Evolutionary conservation across 2,329 filamentous ascomycete species (phyloP).

Genomic region (Xylariales sp.): DNA sequence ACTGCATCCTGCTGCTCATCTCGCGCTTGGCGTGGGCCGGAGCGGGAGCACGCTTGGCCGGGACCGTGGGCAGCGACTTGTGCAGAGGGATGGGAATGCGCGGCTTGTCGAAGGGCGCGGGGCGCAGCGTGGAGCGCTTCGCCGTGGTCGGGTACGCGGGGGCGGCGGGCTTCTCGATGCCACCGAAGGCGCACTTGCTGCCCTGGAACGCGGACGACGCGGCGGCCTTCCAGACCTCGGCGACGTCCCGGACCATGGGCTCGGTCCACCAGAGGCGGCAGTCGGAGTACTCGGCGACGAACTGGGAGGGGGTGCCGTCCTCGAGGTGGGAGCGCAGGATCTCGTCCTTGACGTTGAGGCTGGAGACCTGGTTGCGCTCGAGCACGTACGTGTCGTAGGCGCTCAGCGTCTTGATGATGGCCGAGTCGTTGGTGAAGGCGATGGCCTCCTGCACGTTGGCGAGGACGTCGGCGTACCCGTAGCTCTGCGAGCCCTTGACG

Average conservation of each 20-base stretch:
- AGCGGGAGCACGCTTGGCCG: slow-evolving; percentile 22
- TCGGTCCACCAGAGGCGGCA: slow-evolving; percentile 64
- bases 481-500: slow-evolving; percentile 61
- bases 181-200: slow-evolving; percentile 54
- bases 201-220: slow-evolving; percentile 56
- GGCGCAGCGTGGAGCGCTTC: slow-evolving; percentile 32
- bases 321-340: slow-evolving; percentile 52
- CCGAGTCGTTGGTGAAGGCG: slow-evolving; percentile 45
- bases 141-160: slow-evolving; percentile 20
- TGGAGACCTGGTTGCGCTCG: slow-evolving; percentile 50
- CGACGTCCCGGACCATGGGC: slow-evolving; percentile 60
- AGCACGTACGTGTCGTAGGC: slow-evolving; percentile 51
- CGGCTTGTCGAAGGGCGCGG: slow-evolving; percentile 40
- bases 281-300: slow-evolving; percentile 59
- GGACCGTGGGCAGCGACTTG: slow-evolving; percentile 4
- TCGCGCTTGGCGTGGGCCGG: slow-evolving; percentile 25
- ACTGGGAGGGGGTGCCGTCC: slow-evolving; percentile 60
- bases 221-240: slow-evolving; percentile 60
- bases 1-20: slow-evolving; percentile 34
- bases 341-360: slow-evolving; percentile 56
- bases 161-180: slow-evolving; percentile 43
- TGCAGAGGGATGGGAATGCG: slow-evolving; percentile 38
- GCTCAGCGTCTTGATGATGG: slow-evolving; percentile 46
- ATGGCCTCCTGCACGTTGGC: slow-evolving; percentile 44
- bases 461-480: slow-evolving; percentile 49